Base-by-base conservation (phyloP, 2,329 filamentous ascomycete species). In the Botrytis sinoallii region DNA sequence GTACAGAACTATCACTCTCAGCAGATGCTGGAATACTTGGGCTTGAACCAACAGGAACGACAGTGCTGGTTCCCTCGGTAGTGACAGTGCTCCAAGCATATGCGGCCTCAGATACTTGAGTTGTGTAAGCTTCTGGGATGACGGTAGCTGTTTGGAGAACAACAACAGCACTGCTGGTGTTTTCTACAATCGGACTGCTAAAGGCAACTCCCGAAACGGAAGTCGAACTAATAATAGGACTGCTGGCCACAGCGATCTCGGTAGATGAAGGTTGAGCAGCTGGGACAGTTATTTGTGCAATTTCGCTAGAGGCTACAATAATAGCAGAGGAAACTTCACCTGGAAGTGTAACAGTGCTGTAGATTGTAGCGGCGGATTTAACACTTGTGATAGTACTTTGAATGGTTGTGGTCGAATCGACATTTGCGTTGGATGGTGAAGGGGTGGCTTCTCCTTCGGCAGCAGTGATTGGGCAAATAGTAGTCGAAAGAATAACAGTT, bases 401-500 rank as follows among this genome's bases (percentile, higher is more conserved):
- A 29, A 64, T 65, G 8, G 59, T 52, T 25, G 69, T 71, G 10
- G 60, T 65, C 25, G 38, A 64, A 46, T 71, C 25, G 25, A 32
- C 0, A 20, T 48, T 25, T 29, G 18, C 12, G 59, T 42, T 71
- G 32, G 69, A 63, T 42, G 59, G 60, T n/a, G 32, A 40, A 42
- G 55, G 25, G 5, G 46, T 38, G 25, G 59, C 69, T 55, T n/a
- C 32, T 29, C 57, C 55, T 12, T 71, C 69, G 18, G 59, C 20
- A 52, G 69, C 69, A 22, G 69, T 71, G 8, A 65, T 40, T 7
- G 69, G 69, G 44, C 59, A 71, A 32, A 71, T 65, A 25, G 59
- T 71, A 12, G 69, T 71, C 25, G 69, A 71, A 46, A 71, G 59
- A 65, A 71, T 71, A 44, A 65, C 20, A n/a, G 69, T 71, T 29